Percentiles rank a stretch among this genome's conserved stretches.
These are phyloP conservation scores for Bothriochloa decipiens DNA, from an alignment of 176 grass and related monocot species.

Conservation along the genomic window DNA sequence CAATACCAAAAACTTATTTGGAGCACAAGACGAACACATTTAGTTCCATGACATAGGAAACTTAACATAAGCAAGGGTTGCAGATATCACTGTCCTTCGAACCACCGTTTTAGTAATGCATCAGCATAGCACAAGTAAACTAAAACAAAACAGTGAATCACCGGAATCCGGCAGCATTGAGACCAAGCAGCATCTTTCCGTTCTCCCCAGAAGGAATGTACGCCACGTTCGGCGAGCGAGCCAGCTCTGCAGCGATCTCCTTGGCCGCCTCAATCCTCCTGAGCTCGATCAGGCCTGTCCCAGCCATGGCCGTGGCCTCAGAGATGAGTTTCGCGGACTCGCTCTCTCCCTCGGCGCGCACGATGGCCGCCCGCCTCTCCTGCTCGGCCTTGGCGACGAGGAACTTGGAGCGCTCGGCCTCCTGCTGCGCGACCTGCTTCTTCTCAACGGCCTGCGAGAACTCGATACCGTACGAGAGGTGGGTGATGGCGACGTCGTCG, in stretches of 20 bases:
- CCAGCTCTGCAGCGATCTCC: slow-evolving; percentile 74
- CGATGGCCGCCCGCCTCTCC: slow-evolving; percentile 90
- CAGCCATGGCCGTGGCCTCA: slow-evolving; percentile 71
- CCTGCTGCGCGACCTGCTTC: slow-evolving; percentile 99
- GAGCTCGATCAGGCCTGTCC: slow-evolving; percentile 76
- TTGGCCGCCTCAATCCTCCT: slow-evolving; percentile 91
- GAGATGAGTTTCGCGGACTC: slow-evolving; percentile 89
- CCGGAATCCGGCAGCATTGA: slow-evolving; percentile 69
- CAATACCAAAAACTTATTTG: slow-evolving; percentile 36
- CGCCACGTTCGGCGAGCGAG: slow-evolving; percentile 74
- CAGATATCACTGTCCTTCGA: slow-evolving; percentile 33
- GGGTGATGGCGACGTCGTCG: slow-evolving; percentile 97
- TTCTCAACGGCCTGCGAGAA: slow-evolving; percentile 98
- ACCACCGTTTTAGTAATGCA: slow-evolving; percentile 28
- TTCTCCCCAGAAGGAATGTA: slow-evolving; percentile 69
- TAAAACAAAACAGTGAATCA: slow-evolving; percentile 31
- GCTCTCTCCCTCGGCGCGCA: slow-evolving; percentile 88
- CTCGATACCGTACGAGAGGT: slow-evolving; percentile 91
- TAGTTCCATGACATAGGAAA: slow-evolving; percentile 26
- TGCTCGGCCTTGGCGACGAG: slow-evolving; percentile 93
- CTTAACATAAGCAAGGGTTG: slow-evolving; percentile 21
- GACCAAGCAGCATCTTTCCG: slow-evolving; percentile 73
- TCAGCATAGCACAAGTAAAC: slow-evolving; percentile 18
- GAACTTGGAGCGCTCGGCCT: slow-evolving; percentile 99
- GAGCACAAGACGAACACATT: slow-evolving; percentile 33